Percentiles rank a stretch among this genome's conserved stretches.
Evolutionary conservation across 2,329 filamentous ascomycete species (phyloP).

Genomic region (Helicocarpus griseus): DNA sequence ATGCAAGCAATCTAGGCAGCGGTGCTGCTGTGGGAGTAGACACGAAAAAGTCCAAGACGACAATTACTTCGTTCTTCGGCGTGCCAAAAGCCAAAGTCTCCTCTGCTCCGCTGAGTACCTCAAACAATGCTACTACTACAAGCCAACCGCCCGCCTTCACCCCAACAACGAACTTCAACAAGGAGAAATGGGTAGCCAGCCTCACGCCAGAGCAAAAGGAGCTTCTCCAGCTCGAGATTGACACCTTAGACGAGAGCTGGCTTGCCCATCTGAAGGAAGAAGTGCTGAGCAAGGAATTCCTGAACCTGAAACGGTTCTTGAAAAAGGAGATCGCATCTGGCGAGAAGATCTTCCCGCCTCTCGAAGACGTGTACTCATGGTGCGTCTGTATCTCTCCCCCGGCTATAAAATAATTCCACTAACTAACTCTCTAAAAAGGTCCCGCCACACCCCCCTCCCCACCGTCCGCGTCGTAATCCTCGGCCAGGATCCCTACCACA

Average conservation of each 20-base stretch:
- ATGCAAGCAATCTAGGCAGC: neutral
- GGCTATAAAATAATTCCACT: constrained; percentile 13
- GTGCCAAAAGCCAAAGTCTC: constrained; percentile 46
- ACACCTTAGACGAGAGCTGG: constrained; percentile 88
- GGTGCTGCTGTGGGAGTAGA: constrained; percentile 24
- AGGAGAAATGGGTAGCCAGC: constrained; percentile 75
- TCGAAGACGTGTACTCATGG: constrained; percentile 91
- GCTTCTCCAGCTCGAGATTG: constrained; percentile 78
- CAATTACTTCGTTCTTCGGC: constrained; percentile 84
- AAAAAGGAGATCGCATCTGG: constrained; percentile 63
- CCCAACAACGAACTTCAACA: constrained; percentile 59
- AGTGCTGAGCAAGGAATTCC: constrained; percentile 65
- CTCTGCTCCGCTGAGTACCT: constrained; percentile 12
- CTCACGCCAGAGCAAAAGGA: constrained; percentile 73
- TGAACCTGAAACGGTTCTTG: constrained; percentile 80
- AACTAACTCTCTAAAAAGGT: constrained; percentile 54
- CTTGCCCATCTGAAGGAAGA: constrained; percentile 82
- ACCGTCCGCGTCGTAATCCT: constrained; percentile 87
- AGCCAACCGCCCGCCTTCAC: constrained; percentile 11
- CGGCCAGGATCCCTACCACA: constrained; percentile 96
- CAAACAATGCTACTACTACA: constrained; percentile 16
- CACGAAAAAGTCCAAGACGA: constrained; percentile 62
- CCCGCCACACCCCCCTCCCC: constrained; percentile 79
- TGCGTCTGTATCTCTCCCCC: constrained; percentile 33
- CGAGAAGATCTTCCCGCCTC: constrained; percentile 77